Base-by-base conservation (phyloP, 768 basidiomycete species). In the Rhizopogon rudus region DNA sequence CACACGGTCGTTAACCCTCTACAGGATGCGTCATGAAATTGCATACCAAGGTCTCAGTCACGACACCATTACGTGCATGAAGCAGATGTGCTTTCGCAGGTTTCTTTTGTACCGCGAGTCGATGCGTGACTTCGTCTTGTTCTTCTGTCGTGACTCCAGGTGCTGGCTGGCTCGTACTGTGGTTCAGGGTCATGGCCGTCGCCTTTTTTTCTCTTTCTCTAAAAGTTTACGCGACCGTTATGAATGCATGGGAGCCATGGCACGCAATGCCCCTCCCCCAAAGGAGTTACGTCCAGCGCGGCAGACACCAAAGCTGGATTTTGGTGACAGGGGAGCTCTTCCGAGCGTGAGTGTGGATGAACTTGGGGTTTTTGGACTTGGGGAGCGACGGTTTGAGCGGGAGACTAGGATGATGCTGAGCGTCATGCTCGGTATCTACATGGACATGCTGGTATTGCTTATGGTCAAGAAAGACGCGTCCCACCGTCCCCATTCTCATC, bases 271-370 rank as follows among this genome's bases (percentile, higher is more conserved):
- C 0, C 25, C 25, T 25, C 74, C 75, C 9, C 77, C 81, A 22
- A 81, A 65, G 0, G 82, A 83, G 55, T 75, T 69, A 56, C 73
- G 52, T 54, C 58, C 50, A 3, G 60, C 58, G 10, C 63, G 55
- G 9, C 52, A 40, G 5, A 40, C 29, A 31, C 44, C 56, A 45
- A 55, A 31, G 50, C 40, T 29, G 10, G 51, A 31, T 44, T 22
- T 46, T 50, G 22, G 46, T 48, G 60, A 68, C 45, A 41, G 60
- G 45, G 41, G 57, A 60, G 13, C 63, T 60, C 41, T 59, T 55
- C 48, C 44, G 28, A 45, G 51, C 16, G 49, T 44, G 8, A 49
- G 3, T 9, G 42, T 48, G 54, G 6, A 25, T 25, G 25, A 4
- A 25, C 25, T 25, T 25, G 25, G 25, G 3, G 3, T 25, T 25